Conservation (phyloP, 2,329 filamentous ascomycete species). For the Zymoseptoria tritici region DNA sequence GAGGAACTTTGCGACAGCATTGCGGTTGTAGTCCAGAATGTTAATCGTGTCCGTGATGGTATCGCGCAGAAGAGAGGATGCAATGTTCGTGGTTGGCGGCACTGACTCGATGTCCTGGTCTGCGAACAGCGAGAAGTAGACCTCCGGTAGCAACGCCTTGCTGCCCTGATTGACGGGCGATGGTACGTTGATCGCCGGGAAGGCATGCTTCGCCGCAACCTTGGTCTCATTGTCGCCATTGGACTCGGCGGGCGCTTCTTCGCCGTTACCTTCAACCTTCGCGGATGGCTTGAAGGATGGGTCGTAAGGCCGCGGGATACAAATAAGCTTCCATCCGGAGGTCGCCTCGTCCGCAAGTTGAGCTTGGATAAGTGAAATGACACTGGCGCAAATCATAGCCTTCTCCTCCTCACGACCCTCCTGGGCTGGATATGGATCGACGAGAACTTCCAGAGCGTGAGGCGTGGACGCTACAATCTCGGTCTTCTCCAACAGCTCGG, state of each 20-base stretch:
- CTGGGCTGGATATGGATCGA: slow-evolving; percentile 66
- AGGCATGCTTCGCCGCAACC: slow-evolving; percentile 55
- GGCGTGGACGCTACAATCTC: slow-evolving; percentile 88
- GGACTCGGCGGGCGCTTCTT: slow-evolving; percentile 53
- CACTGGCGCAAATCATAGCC: slow-evolving; percentile 57
- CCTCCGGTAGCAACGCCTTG: slow-evolving; percentile 77
- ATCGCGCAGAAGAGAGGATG: slow-evolving; percentile 77
- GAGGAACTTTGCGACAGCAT: slow-evolving; percentile 75
- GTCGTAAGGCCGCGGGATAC: slow-evolving; percentile 52
- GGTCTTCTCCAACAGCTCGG: slow-evolving; percentile 81
- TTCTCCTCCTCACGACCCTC: slow-evolving; percentile 54
- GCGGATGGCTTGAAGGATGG: slow-evolving; percentile 15
- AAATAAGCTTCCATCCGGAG: slow-evolving; percentile 66
- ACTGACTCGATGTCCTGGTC: slow-evolving; percentile 80
- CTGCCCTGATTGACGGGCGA: slow-evolving; percentile 66
- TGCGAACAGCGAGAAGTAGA: slow-evolving; percentile 87
- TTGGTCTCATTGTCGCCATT: slow-evolving; percentile 52
- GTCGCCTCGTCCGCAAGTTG: slow-evolving; percentile 73
- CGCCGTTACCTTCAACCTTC: slow-evolving; percentile 21
- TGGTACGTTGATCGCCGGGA: slow-evolving; percentile 71
- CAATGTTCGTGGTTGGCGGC: slow-evolving; percentile 65
- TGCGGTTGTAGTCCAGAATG: slow-evolving; percentile 84
- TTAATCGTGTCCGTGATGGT: slow-evolving; percentile 88
- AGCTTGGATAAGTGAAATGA: slow-evolving; percentile 75
- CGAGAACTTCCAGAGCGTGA: slow-evolving; percentile 73